Base-by-base conservation (phyloP, 2,329 filamentous ascomycete species). In the Aspergillus hiratsukae region DNA sequence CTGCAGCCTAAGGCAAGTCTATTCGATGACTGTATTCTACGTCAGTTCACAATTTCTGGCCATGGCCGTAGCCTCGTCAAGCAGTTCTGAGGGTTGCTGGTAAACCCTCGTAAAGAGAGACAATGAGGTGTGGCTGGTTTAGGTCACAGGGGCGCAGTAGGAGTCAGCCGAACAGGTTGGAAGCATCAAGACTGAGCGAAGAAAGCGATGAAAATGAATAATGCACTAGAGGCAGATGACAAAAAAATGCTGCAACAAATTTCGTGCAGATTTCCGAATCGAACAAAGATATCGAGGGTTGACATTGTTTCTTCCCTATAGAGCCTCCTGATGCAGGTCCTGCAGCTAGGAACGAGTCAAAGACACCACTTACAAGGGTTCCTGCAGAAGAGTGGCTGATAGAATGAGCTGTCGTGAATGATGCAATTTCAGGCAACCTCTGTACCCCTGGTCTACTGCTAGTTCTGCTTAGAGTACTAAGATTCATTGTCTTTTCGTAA, bases 141-240 rank as follows among this genome's bases (percentile, higher is more conserved):
- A 45, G 53, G 62, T 66, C 64, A 66, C 63, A 59, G 60, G 60
- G 59, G 63, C 58, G 53, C 59, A 64, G 58, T 51, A 17, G 23
- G 52, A 63, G 64, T 68, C 66, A 68, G 64, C 63, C 56, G 64
- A 58, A 54, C 40, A 56, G 45, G 50, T 48, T 54, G 57, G 62
- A 54, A 52, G 60, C 41, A 21, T 45, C 19, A 23, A 45, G 31
- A 17, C 31, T n/a, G 17, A 17, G 31, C 31, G 31, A 37, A 37
- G 31, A n/a, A 43, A 11, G 10, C n/a, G 23, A 46, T 46, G 55
- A 57, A 59, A 43, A 50, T 52, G 35, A 54, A 19, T 37, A 37
- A 55, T 49, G 40, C 19, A 56, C 52, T 27, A 49, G 9, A 48
- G 28, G 52, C 8, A 10, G 23, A 45, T 27, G 4, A 27, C 10